phyloP scores from a whole-genome alignment of 2,329 filamentous ascomycete genomes.

The Colletotrichum australisinense region DNA sequence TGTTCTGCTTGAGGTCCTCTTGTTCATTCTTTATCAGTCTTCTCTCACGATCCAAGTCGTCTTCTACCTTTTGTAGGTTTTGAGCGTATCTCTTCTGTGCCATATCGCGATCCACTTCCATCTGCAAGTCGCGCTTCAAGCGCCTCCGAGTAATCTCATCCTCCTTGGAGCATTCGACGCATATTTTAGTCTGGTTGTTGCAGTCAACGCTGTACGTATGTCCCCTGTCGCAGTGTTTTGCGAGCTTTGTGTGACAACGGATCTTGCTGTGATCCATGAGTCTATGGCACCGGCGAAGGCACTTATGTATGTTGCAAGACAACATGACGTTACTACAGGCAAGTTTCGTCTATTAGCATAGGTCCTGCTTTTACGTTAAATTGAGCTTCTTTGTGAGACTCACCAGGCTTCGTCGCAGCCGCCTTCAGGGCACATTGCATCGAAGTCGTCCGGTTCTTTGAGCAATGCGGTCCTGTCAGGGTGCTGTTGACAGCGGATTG shows the following conservation, averaged over 20 bases:
- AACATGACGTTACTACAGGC: constrained; percentile 2
- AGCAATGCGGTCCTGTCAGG: constrained; percentile 60
- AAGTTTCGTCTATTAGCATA: background rate
- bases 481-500: constrained; percentile 70
- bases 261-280: constrained; percentile 66
- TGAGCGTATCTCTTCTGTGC: constrained; percentile 57
- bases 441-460: constrained; percentile 66
- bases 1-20: constrained; percentile 57
- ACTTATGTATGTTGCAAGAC: constrained; percentile 68
- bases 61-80: constrained; percentile 61
- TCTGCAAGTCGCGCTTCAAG: constrained; percentile 56
- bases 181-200: constrained; percentile 52
- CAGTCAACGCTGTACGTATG: constrained; percentile 65
- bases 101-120: constrained; percentile 60
- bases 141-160: constrained; percentile 56
- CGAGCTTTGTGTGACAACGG: constrained; percentile 48
- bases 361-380: too few species aligned
- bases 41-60: constrained; percentile 63
- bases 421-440: constrained; percentile 72
- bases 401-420: constrained; percentile 75
- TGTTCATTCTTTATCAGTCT: constrained; percentile 53
- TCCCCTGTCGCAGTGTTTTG: constrained; percentile 60
- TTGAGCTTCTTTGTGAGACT: constrained; percentile 38
- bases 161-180: constrained; percentile 64
- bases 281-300: constrained; percentile 71